Conservation (phyloP, 2,329 filamentous ascomycete species). For the Dactylellina parvicollis region DNA sequence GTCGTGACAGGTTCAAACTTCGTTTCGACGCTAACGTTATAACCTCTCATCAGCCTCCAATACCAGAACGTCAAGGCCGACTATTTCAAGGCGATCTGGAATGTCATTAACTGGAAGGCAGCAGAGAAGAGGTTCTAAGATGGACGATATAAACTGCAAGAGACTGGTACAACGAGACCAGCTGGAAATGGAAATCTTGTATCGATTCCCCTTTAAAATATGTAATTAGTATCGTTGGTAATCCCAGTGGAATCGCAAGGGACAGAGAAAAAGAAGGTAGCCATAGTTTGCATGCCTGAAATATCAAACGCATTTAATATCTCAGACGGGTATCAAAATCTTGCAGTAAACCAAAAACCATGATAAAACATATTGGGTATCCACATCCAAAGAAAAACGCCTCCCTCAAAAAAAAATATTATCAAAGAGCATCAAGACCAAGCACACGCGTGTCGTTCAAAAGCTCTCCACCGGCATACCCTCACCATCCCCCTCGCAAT, state of each 20-base stretch:
- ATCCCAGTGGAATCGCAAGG: not conserved
- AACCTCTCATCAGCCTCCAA: constrained; percentile 70
- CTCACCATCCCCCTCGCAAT: not conserved
- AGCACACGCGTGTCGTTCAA: no score
- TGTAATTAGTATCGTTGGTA: not conserved
- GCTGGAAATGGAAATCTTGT: no score
- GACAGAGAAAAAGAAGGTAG: not conserved
- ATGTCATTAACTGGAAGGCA: constrained; percentile 94
- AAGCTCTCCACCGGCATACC: constrained; percentile 27
- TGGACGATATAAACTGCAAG: no score
- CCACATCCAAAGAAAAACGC: not conserved
- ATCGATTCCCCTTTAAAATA: no score
- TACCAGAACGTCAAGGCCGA: constrained; percentile 97
- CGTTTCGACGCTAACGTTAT: constrained; percentile 53
- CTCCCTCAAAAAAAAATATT: not conserved
- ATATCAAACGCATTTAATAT: no score
- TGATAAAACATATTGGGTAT: constrained; percentile 1
- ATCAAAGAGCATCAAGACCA: not conserved
- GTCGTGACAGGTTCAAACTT: constrained; percentile 5
- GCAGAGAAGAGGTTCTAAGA: constrained; percentile 66
- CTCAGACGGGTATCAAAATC: no score
- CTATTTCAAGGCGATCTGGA: constrained; percentile 93
- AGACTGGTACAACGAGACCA: no score
- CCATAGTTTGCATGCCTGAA: not conserved
- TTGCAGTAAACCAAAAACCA: no score